These are phyloP conservation scores for Metarhizium album DNA, from an alignment of 2,329 filamentous ascomycete species.

Conservation along the genomic window DNA sequence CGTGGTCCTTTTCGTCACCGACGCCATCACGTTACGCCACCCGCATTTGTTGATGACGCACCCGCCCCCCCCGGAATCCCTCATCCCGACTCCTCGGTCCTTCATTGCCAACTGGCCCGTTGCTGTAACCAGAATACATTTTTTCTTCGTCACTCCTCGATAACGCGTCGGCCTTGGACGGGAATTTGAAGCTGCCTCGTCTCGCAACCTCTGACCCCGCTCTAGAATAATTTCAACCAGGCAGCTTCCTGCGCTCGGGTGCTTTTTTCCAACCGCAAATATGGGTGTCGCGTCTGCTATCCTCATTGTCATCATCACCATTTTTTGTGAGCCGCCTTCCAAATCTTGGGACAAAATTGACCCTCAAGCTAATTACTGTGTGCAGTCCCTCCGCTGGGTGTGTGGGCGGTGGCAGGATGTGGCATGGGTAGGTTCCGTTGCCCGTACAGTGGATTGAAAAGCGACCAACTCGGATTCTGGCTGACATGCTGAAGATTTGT, in stretches of 20 bases:
- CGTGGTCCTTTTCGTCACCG: background rate
- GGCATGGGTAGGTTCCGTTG: conserved; percentile 33
- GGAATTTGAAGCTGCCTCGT: background rate
- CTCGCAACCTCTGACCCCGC: background rate
- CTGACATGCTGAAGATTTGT: conserved; percentile 35
- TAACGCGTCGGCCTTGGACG: too few species aligned
- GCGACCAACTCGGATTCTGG: background rate
- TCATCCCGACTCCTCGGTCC: background rate
- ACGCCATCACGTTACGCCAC: conserved; percentile 11
- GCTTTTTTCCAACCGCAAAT: conserved; percentile 14
- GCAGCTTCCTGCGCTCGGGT: background rate
- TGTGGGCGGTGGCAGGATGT: conserved; percentile 54
- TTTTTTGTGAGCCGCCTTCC: conserved; percentile 33
- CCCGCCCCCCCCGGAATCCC: too few species aligned
- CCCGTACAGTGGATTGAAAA: background rate
- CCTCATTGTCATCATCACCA: conserved; percentile 39
- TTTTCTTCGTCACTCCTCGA: background rate
- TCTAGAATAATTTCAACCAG: background rate
- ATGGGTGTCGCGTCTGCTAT: conserved; percentile 41
- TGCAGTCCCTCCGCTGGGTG: conserved; percentile 55
- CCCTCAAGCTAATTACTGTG: background rate
- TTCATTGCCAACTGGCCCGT: too few species aligned
- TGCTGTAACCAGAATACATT: background rate
- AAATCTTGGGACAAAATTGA: background rate
- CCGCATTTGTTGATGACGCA: background rate